phyloP scores from a whole-genome alignment of 176 grass and related monocot species.

The Eragrostis nindensis region DNA sequence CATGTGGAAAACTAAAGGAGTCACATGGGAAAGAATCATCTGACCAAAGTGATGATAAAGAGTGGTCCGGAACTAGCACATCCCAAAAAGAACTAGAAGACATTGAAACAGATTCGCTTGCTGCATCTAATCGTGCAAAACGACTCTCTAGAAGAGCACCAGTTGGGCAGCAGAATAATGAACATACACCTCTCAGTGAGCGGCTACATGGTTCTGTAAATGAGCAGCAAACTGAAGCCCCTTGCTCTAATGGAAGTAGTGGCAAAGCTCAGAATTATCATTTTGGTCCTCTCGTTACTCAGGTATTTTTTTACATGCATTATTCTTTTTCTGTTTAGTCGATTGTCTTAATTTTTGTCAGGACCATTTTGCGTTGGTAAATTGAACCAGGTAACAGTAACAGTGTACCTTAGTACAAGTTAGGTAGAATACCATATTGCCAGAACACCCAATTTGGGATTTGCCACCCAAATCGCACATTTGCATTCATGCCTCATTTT shows the following conservation, averaged over 20 bases:
- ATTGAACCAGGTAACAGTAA: constrained; percentile 7
- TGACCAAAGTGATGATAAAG: constrained; percentile 70
- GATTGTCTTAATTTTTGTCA: constrained; percentile 26
- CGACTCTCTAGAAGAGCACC: constrained; percentile 32
- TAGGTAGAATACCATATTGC: no score
- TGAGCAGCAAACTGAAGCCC: constrained; percentile 38
- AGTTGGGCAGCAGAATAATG: constrained; percentile 34
- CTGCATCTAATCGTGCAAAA: constrained; percentile 28
- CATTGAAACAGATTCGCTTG: constrained; percentile 36
- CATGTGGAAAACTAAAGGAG: constrained; percentile 61
- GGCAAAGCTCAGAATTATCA: constrained; percentile 23
- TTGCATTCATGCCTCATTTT: background rate
- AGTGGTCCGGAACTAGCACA: constrained; percentile 60
- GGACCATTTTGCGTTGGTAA: background rate
- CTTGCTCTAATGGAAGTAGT: constrained; percentile 45
- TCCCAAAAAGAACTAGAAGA: constrained; percentile 45
- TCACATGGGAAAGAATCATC: constrained; percentile 60
- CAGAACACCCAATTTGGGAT: background rate
- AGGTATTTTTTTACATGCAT: constrained; percentile 47
- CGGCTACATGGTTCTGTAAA: constrained; percentile 23
- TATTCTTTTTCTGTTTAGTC: constrained; percentile 13
- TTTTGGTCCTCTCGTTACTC: constrained; percentile 48
- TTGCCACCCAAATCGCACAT: background rate
- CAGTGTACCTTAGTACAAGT: background rate
- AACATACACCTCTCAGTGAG: constrained; percentile 38